These are phyloP conservation scores for Paecilomyces sp. DNA, from an alignment of 2,329 filamentous ascomycete genomes.

Conservation along the genomic window DNA sequence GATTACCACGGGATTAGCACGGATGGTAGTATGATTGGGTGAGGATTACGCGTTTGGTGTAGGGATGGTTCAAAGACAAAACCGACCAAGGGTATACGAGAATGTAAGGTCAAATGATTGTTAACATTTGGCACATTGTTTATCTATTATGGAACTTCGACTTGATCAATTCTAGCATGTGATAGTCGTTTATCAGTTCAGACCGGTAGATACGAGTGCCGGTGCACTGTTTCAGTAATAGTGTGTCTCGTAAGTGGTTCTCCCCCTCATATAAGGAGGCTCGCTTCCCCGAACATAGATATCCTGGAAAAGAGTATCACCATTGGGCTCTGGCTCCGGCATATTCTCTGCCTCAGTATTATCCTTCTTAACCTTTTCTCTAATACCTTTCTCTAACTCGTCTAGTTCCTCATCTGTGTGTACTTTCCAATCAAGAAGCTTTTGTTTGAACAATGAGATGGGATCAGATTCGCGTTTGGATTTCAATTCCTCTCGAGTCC, in stretches of 20 bases:
- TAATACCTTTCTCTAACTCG: conserved; percentile 81
- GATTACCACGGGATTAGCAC: neutral
- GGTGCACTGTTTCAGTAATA: conserved; percentile 41
- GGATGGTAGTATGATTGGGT: neutral
- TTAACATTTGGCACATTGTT: neutral
- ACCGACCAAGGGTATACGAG: too few species aligned
- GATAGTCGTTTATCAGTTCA: neutral
- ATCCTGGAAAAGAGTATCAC: conserved; percentile 81
- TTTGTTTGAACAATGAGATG: conserved; percentile 89
- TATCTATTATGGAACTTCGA: neutral
- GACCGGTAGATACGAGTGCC: too few species aligned
- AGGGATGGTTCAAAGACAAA: neutral
- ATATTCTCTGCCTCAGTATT: conserved; percentile 80
- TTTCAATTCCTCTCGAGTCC: conserved; percentile 93
- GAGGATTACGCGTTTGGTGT: neutral
- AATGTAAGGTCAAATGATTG: too few species aligned
- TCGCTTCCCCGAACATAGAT: conserved; percentile 79
- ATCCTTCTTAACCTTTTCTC: conserved; percentile 72
- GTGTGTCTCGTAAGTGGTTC: conserved; percentile 78
- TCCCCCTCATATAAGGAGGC: conserved; percentile 73
- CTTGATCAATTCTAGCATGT: neutral
- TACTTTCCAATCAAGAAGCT: conserved; percentile 85
- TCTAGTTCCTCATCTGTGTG: conserved; percentile 85
- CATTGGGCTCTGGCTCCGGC: conserved; percentile 64
- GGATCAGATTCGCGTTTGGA: conserved; percentile 95